Evolutionary conservation across 2,329 filamentous ascomycete species (phyloP).

Genomic region (Boeremia lycopersici): DNA sequence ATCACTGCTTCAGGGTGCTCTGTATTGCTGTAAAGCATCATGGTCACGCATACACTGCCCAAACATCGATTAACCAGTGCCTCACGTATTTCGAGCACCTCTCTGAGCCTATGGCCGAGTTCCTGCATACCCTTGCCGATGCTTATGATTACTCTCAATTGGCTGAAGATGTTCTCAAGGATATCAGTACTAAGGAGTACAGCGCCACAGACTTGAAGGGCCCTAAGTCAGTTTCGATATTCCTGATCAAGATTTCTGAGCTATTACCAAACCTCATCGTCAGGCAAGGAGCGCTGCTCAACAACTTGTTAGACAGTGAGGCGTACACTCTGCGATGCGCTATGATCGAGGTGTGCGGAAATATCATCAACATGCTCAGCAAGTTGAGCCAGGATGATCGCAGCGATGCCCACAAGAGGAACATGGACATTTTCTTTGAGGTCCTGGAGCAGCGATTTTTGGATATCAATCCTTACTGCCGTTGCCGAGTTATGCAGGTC

Average conservation of each 20-base stretch:
- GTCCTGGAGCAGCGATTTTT: constrained; percentile 95
- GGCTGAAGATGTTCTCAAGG: constrained; percentile 88
- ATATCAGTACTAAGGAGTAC: constrained; percentile 97
- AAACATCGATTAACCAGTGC: constrained; percentile 97
- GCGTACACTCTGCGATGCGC: constrained; percentile 92
- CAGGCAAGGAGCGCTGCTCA: constrained; percentile 94
- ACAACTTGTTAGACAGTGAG: constrained; percentile 95
- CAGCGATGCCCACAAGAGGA: constrained; percentile 89
- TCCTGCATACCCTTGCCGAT: constrained; percentile 91
- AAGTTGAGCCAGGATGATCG: constrained; percentile 79
- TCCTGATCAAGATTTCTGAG: constrained; percentile 92
- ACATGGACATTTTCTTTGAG: constrained; percentile 96
- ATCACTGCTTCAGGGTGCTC: constrained; percentile 96
- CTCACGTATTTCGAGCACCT: constrained; percentile 98
- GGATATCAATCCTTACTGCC: constrained; percentile 95
- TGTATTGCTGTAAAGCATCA: constrained; percentile 98
- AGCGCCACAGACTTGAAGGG: constrained; percentile 95
- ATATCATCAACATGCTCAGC: constrained; percentile 88
- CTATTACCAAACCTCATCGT: constrained; percentile 89
- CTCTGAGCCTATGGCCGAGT: constrained; percentile 99
- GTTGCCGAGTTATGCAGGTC: constrained; percentile 89
- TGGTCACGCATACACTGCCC: constrained; percentile 92
- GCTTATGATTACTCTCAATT: constrained; percentile 98
- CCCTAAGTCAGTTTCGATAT: constrained; percentile 93
- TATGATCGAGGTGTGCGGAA: constrained; percentile 95